Evolutionary conservation across 1,284 basidiomycete genomes (phyloP).

Genomic region (Puccinia polysora): DNA sequence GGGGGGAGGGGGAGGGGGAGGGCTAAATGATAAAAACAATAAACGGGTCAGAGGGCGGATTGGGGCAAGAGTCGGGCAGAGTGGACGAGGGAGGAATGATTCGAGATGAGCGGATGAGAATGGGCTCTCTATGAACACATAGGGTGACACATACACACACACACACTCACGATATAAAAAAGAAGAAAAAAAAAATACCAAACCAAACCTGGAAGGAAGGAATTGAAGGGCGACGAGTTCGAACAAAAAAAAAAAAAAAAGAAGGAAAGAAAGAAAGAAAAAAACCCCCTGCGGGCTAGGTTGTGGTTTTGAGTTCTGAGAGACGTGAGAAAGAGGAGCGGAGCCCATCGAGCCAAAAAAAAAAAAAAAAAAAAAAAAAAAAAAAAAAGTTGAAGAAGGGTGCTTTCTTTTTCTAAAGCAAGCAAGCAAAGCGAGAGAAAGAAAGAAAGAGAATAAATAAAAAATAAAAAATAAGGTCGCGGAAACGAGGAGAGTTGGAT

Average conservation of each 20-base stretch:
- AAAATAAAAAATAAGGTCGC: neutral
- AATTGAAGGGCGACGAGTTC: neutral
- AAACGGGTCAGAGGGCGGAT: too few species aligned
- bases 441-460: neutral
- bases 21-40: too few species aligned
- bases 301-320: neutral
- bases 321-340: neutral
- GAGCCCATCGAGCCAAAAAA: neutral
- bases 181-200: neutral
- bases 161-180: too few species aligned
- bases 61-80: too few species aligned
- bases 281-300: neutral
- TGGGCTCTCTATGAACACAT: too few species aligned
- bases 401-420: neutral
- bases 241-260: neutral
- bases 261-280: neutral
- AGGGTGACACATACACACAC: too few species aligned
- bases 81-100: too few species aligned
- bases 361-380: neutral
- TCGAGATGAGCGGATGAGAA: too few species aligned
- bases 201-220: neutral
- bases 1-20: too few species aligned
- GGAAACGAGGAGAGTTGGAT: neutral
- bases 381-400: neutral
- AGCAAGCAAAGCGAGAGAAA: neutral